Evolutionary conservation across 352 stramenopile genomes (phyloP).

Genomic region (Globisporangium radiosum): DNA sequence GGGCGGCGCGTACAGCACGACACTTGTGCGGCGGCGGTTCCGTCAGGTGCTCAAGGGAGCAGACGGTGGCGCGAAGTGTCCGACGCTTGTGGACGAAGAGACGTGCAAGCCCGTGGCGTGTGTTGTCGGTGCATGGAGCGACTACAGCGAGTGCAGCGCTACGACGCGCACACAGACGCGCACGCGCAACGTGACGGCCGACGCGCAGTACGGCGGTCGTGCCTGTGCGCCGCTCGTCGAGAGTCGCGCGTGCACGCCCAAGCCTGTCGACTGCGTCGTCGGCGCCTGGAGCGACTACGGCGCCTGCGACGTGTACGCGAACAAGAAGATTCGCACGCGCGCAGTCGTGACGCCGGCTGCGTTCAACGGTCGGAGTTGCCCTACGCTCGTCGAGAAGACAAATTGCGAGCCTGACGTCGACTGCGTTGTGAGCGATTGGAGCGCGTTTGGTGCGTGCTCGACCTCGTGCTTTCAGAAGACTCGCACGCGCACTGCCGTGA

Average conservation of each 20-base stretch:
- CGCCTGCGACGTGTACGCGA: slow-evolving; percentile 34
- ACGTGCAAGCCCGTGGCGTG: slow-evolving; percentile 37
- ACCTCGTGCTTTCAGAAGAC: slow-evolving; percentile 24
- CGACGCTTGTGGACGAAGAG: slow-evolving; percentile 36
- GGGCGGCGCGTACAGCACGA: slow-evolving; percentile 3
- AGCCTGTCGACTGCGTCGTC: slow-evolving; percentile 42
- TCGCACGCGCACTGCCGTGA: slow-evolving; percentile 31
- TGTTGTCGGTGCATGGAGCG: slow-evolving; percentile 27
- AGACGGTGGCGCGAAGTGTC: slow-evolving; percentile 34
- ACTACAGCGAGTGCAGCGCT: slow-evolving; percentile 25
- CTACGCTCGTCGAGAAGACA: slow-evolving; percentile 22
- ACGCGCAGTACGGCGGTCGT: slow-evolving; percentile 26
- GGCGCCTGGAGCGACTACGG: slow-evolving; percentile 39
- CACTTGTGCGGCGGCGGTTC: slow-evolving; percentile 25
- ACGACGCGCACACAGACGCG: slow-evolving; percentile 18
- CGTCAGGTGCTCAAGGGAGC: slow-evolving; percentile 28
- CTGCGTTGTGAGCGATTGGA: slow-evolving; percentile 58
- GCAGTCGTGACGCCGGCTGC: slow-evolving; percentile 23
- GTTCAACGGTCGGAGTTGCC: slow-evolving; percentile 32
- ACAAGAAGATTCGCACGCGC: slow-evolving; percentile 40
- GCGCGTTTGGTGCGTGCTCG: slow-evolving; percentile 28
- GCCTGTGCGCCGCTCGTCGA: slow-evolving; percentile 27
- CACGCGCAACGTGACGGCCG: slow-evolving; percentile 21
- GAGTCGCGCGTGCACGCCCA: slow-evolving; percentile 26
- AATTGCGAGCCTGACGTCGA: slow-evolving; percentile 39